These are phyloP conservation scores for Xylaria nigripes DNA, from an alignment of 495 filamentous ascomycete species.

Conservation along the genomic window DNA sequence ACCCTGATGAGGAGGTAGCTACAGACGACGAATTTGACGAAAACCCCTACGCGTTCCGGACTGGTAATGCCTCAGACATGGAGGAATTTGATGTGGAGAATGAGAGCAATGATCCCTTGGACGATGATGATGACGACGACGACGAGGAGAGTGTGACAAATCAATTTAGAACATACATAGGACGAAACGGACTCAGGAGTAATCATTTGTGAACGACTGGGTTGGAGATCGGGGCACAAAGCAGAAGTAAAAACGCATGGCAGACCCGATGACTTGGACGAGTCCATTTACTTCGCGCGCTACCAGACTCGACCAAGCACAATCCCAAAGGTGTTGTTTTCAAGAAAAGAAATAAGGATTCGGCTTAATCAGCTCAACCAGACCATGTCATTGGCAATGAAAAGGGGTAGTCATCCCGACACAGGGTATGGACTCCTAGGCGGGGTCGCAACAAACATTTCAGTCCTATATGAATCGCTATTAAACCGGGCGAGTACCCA, in stretches of 20 bases:
- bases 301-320: not conserved
- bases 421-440: not conserved
- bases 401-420: not conserved
- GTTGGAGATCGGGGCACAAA: not conserved
- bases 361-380: no score
- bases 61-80: slow-evolving; percentile 36
- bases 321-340: not conserved
- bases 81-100: slow-evolving; percentile 31
- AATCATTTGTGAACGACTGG: slow-evolving; percentile 11
- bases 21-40: slow-evolving; percentile 44
- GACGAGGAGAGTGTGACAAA: slow-evolving; percentile 10
- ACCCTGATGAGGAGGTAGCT: slow-evolving; percentile 49
- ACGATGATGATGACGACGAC: slow-evolving; percentile 5
- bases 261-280: not conserved
- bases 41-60: slow-evolving; percentile 39
- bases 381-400: no score
- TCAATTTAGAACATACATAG: slow-evolving; percentile 20
- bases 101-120: slow-evolving; percentile 19
- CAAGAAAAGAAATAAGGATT: not conserved
- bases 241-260: not conserved
- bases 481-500: not conserved
- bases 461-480: not conserved
- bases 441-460: not conserved
- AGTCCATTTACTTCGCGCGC: not conserved
- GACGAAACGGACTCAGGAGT: slow-evolving; percentile 12